Evolutionary conservation across 768 basidiomycete species (phyloP).

Genomic region (Polyporus arcularius): DNA sequence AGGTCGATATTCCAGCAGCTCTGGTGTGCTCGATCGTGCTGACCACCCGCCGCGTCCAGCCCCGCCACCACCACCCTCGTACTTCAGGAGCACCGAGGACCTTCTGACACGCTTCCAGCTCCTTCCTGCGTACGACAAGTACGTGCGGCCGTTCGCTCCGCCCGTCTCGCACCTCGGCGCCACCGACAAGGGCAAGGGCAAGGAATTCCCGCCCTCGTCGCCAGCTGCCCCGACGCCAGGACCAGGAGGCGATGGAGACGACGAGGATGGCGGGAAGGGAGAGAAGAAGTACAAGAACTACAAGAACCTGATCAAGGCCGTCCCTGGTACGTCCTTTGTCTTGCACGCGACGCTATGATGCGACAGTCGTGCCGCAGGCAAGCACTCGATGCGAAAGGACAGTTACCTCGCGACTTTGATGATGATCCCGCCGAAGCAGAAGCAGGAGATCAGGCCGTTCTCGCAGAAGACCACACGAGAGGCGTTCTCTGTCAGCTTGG

Average conservation of each 20-base stretch:
- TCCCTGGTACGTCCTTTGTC: constrained; percentile 56
- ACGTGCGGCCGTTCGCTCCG: constrained; percentile 59
- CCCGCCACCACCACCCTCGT: constrained; percentile 33
- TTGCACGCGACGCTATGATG: not conserved
- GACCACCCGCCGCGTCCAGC: constrained; percentile 16
- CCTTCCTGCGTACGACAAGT: constrained; percentile 75
- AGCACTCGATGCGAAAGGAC: constrained; percentile 81
- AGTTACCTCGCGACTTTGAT: constrained; percentile 68
- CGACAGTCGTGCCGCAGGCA: constrained; percentile 44
- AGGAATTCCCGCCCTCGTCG: constrained; percentile 22
- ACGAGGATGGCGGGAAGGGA: constrained; percentile 52
- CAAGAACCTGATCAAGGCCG: constrained; percentile 73
- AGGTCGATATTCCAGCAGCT: constrained; percentile 28
- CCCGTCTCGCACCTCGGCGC: constrained; percentile 29
- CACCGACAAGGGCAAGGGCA: constrained; percentile 34
- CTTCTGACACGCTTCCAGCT: constrained; percentile 73
- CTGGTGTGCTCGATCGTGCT: constrained; percentile 10
- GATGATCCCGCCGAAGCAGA: constrained; percentile 71
- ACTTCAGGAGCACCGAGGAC: constrained; percentile 77
- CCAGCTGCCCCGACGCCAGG: constrained; percentile 37
- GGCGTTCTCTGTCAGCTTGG: constrained; percentile 71
- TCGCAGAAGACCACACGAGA: constrained; percentile 68
- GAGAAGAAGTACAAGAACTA: constrained; percentile 81
- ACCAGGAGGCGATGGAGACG: constrained; percentile 51
- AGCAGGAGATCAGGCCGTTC: constrained; percentile 60